Evolutionary conservation across 768 basidiomycete genomes (phyloP), one percentile per base, ranked within the genome.

Genomic region (Ramaria sp.): DNA sequence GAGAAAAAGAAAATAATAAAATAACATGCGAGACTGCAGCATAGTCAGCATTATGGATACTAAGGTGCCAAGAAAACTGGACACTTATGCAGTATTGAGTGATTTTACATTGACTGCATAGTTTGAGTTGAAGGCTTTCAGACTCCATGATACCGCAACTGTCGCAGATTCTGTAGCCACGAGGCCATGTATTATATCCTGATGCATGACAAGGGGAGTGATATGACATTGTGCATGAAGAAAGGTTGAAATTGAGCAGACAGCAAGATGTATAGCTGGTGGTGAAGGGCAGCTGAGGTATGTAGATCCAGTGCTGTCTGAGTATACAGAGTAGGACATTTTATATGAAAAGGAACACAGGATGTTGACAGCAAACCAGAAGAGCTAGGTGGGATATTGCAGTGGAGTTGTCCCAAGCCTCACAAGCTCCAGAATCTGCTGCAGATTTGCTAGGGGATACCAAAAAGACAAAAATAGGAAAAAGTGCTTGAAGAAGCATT

Each of bases 31-130:
- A n/a, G n/a, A n/a, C n/a, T n/a, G 27, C 20, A 16, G 28, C 3
- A 16, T 22, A 28, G 16, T 56, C 70, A 38, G 68, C n/a, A n/a
- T 57, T 57, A 56, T 57, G 41, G 34, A 48, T 37, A 50, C 28
- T 37, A 42, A 34, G 36, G 51, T 37, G 57, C 30, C n/a, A n/a
- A 59, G 15, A 41, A 48, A 37, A 38, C 48, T 52, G 55, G 51
- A 47, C 43, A 64, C 70, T 67, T 70, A 87, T 85, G 63, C 87
- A 90, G 67, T 90, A 90, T 63, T 88, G 87, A 47, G 86, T 88
- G 28, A 79, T 82, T 84, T 88, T 85, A 71, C 88, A 90, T 61
- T 86, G 87, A 67, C 87, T 85, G 61, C 88, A 90, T 54, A 88
- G 71, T 61, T 85, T 78, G 71, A 90, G 79, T 52, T 70, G 70